phyloP scores from a whole-genome alignment of 176 grass and related monocot species.

The Echinochloa phyllopogon region DNA sequence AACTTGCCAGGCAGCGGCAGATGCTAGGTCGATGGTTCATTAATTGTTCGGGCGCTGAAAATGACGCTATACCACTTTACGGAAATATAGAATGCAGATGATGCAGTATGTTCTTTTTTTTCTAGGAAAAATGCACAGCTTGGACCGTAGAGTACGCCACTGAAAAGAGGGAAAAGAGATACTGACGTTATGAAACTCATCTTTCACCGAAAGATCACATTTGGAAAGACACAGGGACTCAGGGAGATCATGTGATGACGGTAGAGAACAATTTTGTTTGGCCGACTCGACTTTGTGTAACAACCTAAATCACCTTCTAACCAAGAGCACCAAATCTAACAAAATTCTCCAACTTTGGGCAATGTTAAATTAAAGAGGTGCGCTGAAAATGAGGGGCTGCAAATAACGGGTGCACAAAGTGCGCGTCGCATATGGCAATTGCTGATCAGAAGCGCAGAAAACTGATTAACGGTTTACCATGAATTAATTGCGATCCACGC shows the following conservation, averaged over 20 bases:
- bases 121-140: not conserved
- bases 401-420: not conserved
- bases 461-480: not conserved
- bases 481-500: not conserved
- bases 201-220: conserved; percentile 20
- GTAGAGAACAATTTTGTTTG: conserved; percentile 19
- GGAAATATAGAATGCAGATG: not conserved
- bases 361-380: not conserved
- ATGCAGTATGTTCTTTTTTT: not conserved
- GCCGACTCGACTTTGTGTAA: conserved; percentile 10
- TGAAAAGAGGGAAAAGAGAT: not conserved
- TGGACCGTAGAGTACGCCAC: not conserved
- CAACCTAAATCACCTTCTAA: conserved; percentile 20
- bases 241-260: not conserved
- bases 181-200: not conserved
- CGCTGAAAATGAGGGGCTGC: not conserved
- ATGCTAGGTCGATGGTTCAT: not conserved
- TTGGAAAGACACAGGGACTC: not conserved
- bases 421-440: not conserved
- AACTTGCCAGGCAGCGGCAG: not conserved
- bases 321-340: not conserved
- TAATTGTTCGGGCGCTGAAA: not conserved
- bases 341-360: not conserved
- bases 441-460: not conserved
- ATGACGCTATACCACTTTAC: not conserved